Conservation (phyloP, 371 early-diverging fungal genomes). For the Haplosporangium sp. region DNA sequence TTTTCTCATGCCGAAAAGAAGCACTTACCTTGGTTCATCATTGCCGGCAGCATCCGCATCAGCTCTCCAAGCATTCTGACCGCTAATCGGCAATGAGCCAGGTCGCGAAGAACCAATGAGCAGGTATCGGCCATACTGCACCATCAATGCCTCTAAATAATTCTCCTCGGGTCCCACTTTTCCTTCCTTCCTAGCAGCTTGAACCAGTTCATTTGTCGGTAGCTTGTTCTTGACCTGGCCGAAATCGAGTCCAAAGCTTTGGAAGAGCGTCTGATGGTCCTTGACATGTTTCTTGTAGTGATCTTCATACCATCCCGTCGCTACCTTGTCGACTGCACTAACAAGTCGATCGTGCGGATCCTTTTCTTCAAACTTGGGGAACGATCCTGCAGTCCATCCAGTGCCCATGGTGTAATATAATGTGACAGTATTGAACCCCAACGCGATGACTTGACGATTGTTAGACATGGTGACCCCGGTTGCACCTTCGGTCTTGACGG, state of each 20-base stretch:
- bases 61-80: conserved; percentile 16
- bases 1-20: background rate
- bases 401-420: conserved; percentile 46
- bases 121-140: conserved; percentile 42
- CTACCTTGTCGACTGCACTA: conserved; percentile 24
- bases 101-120: conserved; percentile 39
- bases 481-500: conserved; percentile 42
- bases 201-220: conserved; percentile 34
- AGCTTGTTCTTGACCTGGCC: conserved; percentile 15
- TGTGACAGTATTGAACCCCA: conserved; percentile 35
- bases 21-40: conserved; percentile 27
- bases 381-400: conserved; percentile 19
- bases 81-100: conserved; percentile 39
- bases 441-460: conserved; percentile 32
- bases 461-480: conserved; percentile 46
- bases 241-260: conserved; percentile 19
- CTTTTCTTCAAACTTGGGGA: conserved; percentile 33
- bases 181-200: background rate
- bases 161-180: conserved; percentile 15
- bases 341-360: conserved; percentile 41
- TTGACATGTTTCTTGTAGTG: conserved; percentile 36
- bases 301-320: conserved; percentile 23
- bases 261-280: conserved; percentile 28
- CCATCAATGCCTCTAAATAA: conserved; percentile 39
- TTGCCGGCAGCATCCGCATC: background rate